Conservation (phyloP, 2,329 filamentous ascomycete species). For the Fusarium devonianum region DNA sequence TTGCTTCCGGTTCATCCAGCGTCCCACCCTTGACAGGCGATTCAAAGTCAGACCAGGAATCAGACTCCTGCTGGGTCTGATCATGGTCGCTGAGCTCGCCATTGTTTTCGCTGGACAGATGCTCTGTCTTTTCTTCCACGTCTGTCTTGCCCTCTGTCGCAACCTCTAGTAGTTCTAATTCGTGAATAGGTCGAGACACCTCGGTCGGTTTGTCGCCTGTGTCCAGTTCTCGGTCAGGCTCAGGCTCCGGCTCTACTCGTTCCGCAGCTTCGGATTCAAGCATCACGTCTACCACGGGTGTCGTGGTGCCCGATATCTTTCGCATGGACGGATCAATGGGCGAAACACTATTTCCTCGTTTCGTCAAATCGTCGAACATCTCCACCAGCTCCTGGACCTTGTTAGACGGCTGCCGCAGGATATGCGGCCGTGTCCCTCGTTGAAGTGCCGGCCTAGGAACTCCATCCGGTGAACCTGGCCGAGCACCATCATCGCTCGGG, state of each 20-base stretch:
- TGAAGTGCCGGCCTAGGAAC: conserved; percentile 28
- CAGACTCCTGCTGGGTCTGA: conserved; percentile 9
- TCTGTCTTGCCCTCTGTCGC: conserved; percentile 4
- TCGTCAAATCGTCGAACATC: conserved; percentile 57
- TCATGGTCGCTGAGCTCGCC: background rate
- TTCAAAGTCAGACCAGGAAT: conserved; percentile 34
- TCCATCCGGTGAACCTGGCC: conserved; percentile 31
- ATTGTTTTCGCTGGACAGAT: no score
- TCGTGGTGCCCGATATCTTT: conserved; percentile 16
- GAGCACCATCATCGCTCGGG: conserved; percentile 17
- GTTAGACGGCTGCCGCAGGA: conserved; percentile 44
- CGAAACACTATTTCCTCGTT: conserved; percentile 30
- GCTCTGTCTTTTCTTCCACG: background rate
- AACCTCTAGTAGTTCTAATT: background rate
- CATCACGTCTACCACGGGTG: conserved; percentile 6
- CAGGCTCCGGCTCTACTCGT: background rate
- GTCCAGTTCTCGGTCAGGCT: background rate
- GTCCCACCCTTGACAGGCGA: conserved; percentile 17
- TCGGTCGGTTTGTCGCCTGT: no score
- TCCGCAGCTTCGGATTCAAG: conserved; percentile 3
- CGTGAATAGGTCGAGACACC: no score
- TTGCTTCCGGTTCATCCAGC: background rate
- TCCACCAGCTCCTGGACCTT: conserved; percentile 61
- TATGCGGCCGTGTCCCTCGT: conserved; percentile 8
- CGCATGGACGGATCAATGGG: conserved; percentile 33